phyloP scores from a whole-genome alignment of 179 eudicot species.

The Corrigiola litoralis region DNA sequence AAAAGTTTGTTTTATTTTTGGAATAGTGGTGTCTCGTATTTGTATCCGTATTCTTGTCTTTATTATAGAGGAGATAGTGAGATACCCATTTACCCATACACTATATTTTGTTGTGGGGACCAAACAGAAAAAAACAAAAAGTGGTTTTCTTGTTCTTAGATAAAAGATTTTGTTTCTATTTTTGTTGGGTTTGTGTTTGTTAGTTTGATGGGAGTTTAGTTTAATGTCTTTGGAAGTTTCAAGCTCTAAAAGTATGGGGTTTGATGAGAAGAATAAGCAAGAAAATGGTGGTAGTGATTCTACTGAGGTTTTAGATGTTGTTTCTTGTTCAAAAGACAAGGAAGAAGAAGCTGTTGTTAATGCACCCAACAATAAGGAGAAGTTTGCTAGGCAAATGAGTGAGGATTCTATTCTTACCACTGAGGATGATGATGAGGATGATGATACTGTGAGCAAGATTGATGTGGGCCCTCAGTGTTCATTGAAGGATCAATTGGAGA shows the following conservation, averaged over 20 bases:
- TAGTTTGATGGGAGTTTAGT: constrained; percentile 10
- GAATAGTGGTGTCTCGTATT: too few relatives aligned
- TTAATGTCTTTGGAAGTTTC: constrained; percentile 4
- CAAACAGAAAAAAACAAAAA: too few relatives aligned
- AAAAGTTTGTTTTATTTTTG: too few relatives aligned
- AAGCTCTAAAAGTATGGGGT: constrained; percentile 24
- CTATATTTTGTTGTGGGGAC: neutral
- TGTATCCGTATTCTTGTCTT: too few relatives aligned
- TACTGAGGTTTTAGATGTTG: constrained; percentile 14
- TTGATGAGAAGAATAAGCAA: constrained; percentile 31
- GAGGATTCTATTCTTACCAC: constrained; percentile 43
- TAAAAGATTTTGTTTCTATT: too few relatives aligned
- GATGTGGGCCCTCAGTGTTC: constrained; percentile 74
- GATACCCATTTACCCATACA: too few relatives aligned
- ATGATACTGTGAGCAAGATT: constrained; percentile 36
- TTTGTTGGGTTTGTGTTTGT: neutral
- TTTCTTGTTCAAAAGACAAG: constrained; percentile 9
- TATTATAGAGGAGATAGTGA: too few relatives aligned
- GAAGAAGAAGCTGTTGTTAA: constrained; percentile 36
- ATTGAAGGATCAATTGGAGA: constrained; percentile 76
- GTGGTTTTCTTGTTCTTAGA: too few relatives aligned
- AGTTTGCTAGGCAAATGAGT: constrained; percentile 44
- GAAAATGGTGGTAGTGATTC: constrained; percentile 15
- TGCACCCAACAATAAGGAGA: constrained; percentile 24
- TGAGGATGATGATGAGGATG: constrained; percentile 67